Base-by-base conservation (phyloP, 129 eudicot genomes). In the Centrapalus pauciflorus region DNA sequence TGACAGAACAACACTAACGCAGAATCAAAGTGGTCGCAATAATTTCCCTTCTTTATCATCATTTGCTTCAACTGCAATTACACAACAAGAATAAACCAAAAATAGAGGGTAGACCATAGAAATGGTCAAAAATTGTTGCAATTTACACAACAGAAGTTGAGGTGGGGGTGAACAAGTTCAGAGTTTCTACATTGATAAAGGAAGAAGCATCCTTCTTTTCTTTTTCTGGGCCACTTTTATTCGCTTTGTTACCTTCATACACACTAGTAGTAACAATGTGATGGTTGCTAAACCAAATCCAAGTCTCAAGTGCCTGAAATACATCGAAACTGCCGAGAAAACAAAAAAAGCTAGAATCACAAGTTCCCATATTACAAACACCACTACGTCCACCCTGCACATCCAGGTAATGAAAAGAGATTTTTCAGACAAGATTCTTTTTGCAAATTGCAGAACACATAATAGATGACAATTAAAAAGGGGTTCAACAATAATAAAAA, bases 121-220 rank as follows among this genome's bases (percentile, higher is more conserved):
- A 57, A 70, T 73, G 79, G 82, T 52, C 72, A 89, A 79, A 55
- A 75, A 62, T 49, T 67, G 71, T 70, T 38, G 63, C 72, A 84
- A 66, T 78, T 78, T 86, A 79, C 82, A 73, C 50, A 67, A 70
- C 27, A 27, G 11, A 66, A 64, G 49, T 60, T 28, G 58, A 32
- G 67, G 67, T 61, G 21, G 21, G 54, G 23, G 23, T 74, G 40
- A 69, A 66, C 48, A n/a, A 48, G 10, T 17, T 61, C 50, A 29
- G 61, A 34, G 55, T 69, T 33, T 65, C 79, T 77, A 92, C 96
- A 89, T 93, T 16, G 96, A 93, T 70, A 93, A 71, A 14, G 99
- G 99, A 68, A 93, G 96, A 80, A 93, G 96, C 99, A 93, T 86
- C 78, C 96, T 84, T 79, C 96, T 87, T 76, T 86, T 84, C 92